Evolutionary conservation across 345 rosid species (phyloP).

Genomic region (Carallia pectinifolia): DNA sequence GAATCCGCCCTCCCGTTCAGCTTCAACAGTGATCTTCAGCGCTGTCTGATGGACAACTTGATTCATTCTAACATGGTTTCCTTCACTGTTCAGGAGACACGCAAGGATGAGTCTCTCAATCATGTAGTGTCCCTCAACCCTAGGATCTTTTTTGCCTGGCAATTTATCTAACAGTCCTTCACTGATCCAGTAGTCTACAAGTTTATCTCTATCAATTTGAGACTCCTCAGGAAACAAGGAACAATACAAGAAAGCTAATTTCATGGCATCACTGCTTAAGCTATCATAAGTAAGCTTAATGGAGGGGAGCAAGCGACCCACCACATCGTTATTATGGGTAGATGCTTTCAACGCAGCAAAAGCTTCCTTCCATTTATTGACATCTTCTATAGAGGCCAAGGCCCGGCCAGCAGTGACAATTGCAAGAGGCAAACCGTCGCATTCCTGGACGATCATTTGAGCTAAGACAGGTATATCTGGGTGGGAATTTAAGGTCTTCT

Average conservation of each 20-base stretch:
- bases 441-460: neutral
- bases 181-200: conserved; percentile 7
- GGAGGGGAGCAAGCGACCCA: neutral
- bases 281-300: conserved; percentile 11
- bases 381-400: conserved; percentile 7
- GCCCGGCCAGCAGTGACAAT: conserved; percentile 11
- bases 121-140: too few relatives aligned
- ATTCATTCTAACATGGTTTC: too few relatives aligned
- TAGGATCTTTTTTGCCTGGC: too few relatives aligned
- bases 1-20: too few relatives aligned
- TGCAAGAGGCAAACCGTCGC: conserved; percentile 32
- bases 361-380: conserved; percentile 8
- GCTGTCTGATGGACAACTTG: too few relatives aligned
- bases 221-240: conserved; percentile 9
- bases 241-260: conserved; percentile 12
- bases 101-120: too few relatives aligned
- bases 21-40: too few relatives aligned
- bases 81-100: too few relatives aligned
- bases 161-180: conserved; percentile 9
- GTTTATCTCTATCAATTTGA: too few relatives aligned
- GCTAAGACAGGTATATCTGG: neutral
- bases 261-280: neutral
- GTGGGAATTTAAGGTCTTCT: neutral
- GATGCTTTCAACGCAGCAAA: conserved; percentile 1
- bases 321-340: too few relatives aligned